These are phyloP conservation scores for Coprinopsis marcescibilis DNA, from an alignment of 768 basidiomycete genomes.

Conservation along the genomic window DNA sequence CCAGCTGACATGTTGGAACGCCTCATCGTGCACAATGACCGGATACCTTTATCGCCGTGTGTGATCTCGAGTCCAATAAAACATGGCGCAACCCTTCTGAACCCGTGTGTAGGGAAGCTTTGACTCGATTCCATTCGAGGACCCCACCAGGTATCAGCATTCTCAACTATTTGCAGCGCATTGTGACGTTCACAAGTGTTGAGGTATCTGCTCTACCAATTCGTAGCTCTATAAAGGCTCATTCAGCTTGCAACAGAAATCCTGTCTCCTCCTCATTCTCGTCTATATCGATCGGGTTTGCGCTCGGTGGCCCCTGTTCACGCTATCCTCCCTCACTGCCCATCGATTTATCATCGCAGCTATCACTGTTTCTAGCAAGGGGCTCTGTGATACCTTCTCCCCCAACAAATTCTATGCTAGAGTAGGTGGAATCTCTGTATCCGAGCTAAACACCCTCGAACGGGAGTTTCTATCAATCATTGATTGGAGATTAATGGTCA, in stretches of 20 bases:
- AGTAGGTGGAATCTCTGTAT: slow-evolving; percentile 89
- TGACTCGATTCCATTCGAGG: slow-evolving; percentile 96
- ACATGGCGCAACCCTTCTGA: slow-evolving; percentile 11
- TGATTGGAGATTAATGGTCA: slow-evolving; percentile 92
- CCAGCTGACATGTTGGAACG: slow-evolving; percentile 95
- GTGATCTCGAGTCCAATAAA: slow-evolving; percentile 21
- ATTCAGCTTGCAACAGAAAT: slow-evolving; percentile 42
- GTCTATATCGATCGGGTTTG: slow-evolving; percentile 95
- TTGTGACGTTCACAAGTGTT: slow-evolving; percentile 92
- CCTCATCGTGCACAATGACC: slow-evolving; percentile 93
- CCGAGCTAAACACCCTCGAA: slow-evolving; percentile 92
- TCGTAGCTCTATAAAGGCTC: slow-evolving; percentile 1
- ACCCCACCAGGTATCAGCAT: slow-evolving; percentile 84
- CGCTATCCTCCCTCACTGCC: slow-evolving; percentile 90
- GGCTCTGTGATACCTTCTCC: slow-evolving; percentile 92
- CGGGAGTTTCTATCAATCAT: slow-evolving; percentile 88
- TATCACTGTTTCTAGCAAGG: slow-evolving; percentile 89
- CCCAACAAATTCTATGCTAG: slow-evolving; percentile 93
- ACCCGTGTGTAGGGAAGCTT: slow-evolving; percentile 55
- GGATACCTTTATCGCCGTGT: slow-evolving; percentile 84
- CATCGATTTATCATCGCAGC: slow-evolving; percentile 97
- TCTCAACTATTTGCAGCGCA: slow-evolving; percentile 89
- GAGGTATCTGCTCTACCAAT: slow-evolving; percentile 60
- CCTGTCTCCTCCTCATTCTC: slow-evolving; percentile 74
- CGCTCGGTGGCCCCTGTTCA: slow-evolving; percentile 80